A percentile compares a stretch with the other conserved stretches of the same genome.
Evolutionary conservation across 768 basidiomycete genomes (phyloP).

Genomic region (Candolleomyces aberdarensis): DNA sequence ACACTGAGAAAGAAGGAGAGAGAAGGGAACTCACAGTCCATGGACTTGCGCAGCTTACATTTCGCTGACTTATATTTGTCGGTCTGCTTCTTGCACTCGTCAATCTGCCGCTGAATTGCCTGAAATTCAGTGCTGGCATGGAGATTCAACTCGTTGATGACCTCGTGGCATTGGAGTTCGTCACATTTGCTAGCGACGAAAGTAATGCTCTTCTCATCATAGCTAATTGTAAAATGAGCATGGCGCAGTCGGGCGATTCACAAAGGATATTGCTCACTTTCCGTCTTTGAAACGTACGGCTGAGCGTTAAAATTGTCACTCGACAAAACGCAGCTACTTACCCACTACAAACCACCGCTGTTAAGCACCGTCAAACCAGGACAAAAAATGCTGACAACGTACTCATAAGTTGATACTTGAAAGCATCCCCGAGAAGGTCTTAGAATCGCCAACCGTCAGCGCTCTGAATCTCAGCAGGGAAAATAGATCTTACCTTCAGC

Average conservation of each 20-base stretch:
- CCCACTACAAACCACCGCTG: slow-evolving; percentile 32
- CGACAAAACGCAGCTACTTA: slow-evolving; percentile 20
- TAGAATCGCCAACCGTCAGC: neutral
- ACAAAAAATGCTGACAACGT: slow-evolving; percentile 16
- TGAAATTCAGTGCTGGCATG: slow-evolving; percentile 51
- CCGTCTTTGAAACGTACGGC: slow-evolving; percentile 36
- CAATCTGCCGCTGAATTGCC: slow-evolving; percentile 45
- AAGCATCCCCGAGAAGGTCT: slow-evolving; percentile 67
- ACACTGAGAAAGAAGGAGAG: no score
- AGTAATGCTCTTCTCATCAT: slow-evolving; percentile 55
- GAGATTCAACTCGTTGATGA: slow-evolving; percentile 45
- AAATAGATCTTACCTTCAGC: slow-evolving; percentile 40
- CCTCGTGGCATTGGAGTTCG: slow-evolving; percentile 56
- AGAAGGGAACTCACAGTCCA: no score
- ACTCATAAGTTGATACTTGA: slow-evolving; percentile 61
- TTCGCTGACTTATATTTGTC: no score
- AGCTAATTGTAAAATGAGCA: slow-evolving; percentile 28
- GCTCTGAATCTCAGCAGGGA: no score
- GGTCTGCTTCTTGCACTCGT: slow-evolving; percentile 27
- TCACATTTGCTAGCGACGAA: slow-evolving; percentile 66
- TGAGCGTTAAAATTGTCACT: neutral
- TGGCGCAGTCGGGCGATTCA: neutral
- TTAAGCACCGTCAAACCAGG: slow-evolving; percentile 3
- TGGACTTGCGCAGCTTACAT: no score
- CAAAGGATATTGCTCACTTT: slow-evolving; percentile 37